These are phyloP conservation scores for Pseudogymnoascus pannorum DNA, from an alignment of 2,329 filamentous ascomycete genomes.

Conservation along the genomic window DNA sequence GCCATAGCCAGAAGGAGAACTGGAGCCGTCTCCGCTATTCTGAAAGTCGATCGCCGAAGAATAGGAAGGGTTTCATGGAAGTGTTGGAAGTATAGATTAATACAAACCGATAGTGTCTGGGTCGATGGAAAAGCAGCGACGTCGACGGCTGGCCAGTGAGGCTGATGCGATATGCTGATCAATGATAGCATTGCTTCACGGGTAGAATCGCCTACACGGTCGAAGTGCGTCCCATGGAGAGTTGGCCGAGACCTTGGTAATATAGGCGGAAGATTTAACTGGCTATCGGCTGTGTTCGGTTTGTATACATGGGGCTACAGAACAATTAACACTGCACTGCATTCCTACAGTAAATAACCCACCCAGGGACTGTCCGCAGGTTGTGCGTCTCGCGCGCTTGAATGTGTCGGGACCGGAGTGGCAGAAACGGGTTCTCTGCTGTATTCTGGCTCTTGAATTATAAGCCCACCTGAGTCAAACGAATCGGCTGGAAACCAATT, in stretches of 20 bases:
- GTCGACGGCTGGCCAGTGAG: conserved; percentile 15
- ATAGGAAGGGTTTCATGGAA: conserved; percentile 17
- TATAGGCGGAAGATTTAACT: conserved; percentile 12
- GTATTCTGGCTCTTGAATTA: neutral
- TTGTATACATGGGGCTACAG: conserved; percentile 16
- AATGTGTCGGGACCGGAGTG: neutral
- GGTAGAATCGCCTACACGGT: conserved; percentile 13
- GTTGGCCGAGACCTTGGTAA: conserved; percentile 12
- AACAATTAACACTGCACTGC: neutral
- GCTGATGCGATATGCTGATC: conserved; percentile 12
- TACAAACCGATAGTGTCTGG: conserved; percentile 14
- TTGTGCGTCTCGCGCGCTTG: conserved; percentile 12
- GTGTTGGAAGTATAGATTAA: conserved; percentile 17
- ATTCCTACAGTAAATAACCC: neutral
- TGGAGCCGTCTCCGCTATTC: conserved; percentile 17
- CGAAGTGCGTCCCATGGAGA: conserved; percentile 10
- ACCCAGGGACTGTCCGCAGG: conserved; percentile 16
- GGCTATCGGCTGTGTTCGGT: conserved; percentile 15
- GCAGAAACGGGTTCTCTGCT: neutral
- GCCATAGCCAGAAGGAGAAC: conserved; percentile 10
- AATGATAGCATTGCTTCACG: conserved; percentile 14
- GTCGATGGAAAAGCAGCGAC: conserved; percentile 15
- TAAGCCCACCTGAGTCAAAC: neutral
- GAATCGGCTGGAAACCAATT: conserved; percentile 11
- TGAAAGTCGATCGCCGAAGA: conserved; percentile 15